Conservation (phyloP, 192 early-diverging fungal genomes). For the Chytriomyces hyalinus region DNA sequence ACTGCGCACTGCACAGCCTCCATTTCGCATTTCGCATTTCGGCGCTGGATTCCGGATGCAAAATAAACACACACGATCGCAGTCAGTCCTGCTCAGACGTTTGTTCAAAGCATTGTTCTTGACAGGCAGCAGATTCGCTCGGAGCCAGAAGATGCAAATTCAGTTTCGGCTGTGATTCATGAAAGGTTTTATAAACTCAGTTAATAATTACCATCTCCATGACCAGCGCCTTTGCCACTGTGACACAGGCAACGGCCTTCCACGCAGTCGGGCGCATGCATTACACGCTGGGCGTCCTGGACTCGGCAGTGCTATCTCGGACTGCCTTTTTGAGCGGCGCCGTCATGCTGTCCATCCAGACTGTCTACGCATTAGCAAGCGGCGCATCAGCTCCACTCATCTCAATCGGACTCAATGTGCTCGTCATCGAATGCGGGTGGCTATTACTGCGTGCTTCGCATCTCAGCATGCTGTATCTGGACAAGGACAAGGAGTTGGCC, state of each 20-base stretch:
- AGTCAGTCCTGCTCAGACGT: too few species aligned
- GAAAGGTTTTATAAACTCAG: too few species aligned
- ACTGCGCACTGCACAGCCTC: too few species aligned
- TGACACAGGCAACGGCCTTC: background rate
- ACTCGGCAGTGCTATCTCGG: background rate
- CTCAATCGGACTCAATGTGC: background rate
- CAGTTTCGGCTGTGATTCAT: too few species aligned
- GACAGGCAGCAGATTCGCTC: too few species aligned
- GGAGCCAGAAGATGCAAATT: too few species aligned
- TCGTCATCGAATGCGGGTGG: background rate
- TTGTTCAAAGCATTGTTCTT: too few species aligned
- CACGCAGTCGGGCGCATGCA: background rate
- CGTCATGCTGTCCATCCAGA: background rate
- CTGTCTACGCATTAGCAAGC: background rate
- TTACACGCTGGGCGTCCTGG: slow-evolving; percentile 11
- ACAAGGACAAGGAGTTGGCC: background rate
- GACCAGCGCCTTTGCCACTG: background rate
- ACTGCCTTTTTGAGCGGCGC: background rate
- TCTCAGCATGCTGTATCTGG: background rate
- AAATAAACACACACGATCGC: too few species aligned
- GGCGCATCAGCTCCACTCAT: background rate
- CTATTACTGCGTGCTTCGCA: background rate
- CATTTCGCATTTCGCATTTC: too few species aligned
- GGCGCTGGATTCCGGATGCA: too few species aligned
- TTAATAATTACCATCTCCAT: too few species aligned